Conservation (phyloP, 306 rosid species). For the Quercus dentata region DNA sequence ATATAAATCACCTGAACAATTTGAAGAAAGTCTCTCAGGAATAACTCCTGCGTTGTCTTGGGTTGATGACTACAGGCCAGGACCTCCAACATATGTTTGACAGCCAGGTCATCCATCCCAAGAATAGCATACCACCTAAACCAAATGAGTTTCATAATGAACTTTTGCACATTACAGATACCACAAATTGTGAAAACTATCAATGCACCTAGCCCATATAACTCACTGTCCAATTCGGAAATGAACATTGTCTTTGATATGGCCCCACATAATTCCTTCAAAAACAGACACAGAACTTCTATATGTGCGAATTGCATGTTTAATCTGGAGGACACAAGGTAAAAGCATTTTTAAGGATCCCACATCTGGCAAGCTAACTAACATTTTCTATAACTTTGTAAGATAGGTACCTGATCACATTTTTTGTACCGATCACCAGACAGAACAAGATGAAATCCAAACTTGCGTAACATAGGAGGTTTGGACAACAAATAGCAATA, state of each 20-base stretch:
- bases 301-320: slow-evolving; percentile 94
- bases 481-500: slow-evolving; percentile 83
- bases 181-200: slow-evolving; percentile 3
- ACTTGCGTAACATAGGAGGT: slow-evolving; percentile 93
- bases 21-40: slow-evolving; percentile 70
- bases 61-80: slow-evolving; percentile 94
- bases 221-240: slow-evolving; percentile 97
- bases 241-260: slow-evolving; percentile 87
- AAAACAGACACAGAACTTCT: slow-evolving; percentile 78
- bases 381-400: slow-evolving; percentile 4
- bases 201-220: slow-evolving; percentile 17
- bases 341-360: slow-evolving; percentile 19
- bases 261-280: slow-evolving; percentile 81
- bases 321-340: slow-evolving; percentile 50
- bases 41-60: slow-evolving; percentile 78
- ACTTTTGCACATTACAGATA: slow-evolving; percentile 12
- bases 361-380: background rate
- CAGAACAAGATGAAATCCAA: slow-evolving; percentile 98
- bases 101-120: slow-evolving; percentile 82
- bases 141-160: slow-evolving; percentile 29
- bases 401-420: slow-evolving; percentile 74
- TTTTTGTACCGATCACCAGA: slow-evolving; percentile 96
- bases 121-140: slow-evolving; percentile 95
- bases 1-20: slow-evolving; percentile 73
- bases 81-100: slow-evolving; percentile 76